Conservation (phyloP, 176 grass and related monocot species). For the Calamus simplicifolius region DNA sequence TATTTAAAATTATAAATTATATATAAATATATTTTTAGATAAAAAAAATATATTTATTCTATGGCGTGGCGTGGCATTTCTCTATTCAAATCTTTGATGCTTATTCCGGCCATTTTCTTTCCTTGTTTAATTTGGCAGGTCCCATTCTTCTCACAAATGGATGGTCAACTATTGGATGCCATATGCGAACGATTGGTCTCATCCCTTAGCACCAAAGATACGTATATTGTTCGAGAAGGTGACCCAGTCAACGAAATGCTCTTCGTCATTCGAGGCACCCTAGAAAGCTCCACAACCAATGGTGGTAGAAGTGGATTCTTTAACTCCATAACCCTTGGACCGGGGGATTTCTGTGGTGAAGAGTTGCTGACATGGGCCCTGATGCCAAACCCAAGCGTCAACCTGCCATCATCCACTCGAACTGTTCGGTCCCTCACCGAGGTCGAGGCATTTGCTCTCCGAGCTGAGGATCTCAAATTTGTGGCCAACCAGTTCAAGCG, state of each 20-base stretch:
- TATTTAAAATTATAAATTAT: too few species aligned
- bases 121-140: conserved; percentile 32
- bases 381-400: conserved; percentile 74
- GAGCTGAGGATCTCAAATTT: conserved; percentile 89
- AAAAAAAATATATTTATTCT: too few species aligned
- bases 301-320: conserved; percentile 86
- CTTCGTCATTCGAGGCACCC: conserved; percentile 83
- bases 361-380: conserved; percentile 93
- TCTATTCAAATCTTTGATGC: too few species aligned
- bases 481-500: conserved; percentile 95
- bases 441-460: conserved; percentile 84
- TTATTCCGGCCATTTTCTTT: neutral
- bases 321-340: conserved; percentile 80
- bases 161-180: conserved; percentile 85
- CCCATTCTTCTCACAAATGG: conserved; percentile 97
- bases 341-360: conserved; percentile 92
- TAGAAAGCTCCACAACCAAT: conserved; percentile 92
- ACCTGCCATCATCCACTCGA: conserved; percentile 76
- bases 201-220: conserved; percentile 83
- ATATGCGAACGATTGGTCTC: conserved; percentile 89
- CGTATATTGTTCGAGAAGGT: conserved; percentile 76
- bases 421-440: conserved; percentile 69
- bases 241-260: conserved; percentile 84
- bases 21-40: too few species aligned
- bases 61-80: too few species aligned